Evolutionary conservation across 2,329 filamentous ascomycete genomes (phyloP), one percentile per base, ranked within the genome.

Genomic region (Lithohypha guttulata): DNA sequence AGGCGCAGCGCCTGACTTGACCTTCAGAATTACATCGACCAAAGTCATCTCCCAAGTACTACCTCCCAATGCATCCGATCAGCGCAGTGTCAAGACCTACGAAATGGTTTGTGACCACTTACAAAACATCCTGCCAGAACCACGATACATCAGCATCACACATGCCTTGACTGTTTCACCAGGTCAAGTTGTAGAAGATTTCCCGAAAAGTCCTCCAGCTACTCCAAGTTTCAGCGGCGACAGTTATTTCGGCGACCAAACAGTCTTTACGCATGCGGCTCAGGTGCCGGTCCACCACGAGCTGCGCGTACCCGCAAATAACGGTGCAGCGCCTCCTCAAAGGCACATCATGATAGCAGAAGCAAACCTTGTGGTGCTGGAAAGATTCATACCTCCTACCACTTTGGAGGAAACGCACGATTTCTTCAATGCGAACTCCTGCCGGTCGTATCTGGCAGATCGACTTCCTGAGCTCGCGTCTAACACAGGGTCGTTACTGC

Each of bases 311-410:
- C 55, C 68, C 10, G 20, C 7, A 26, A 2, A 13, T 4, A 2
- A 4, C 6, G 20, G 17, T 19, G 10, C 19, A 9, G 15, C 19
- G 8, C 13, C 37, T 3, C 14, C 37, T 11, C 2, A 66, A 77
- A 29, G 75, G 77, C 1, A 70, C 73, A 4, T 75, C 75, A 1
- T 67, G 66, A 21, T 10, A 9, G 35, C 35, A 13, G 74, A 69
- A 34, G 71, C 79, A 44, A 67, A 78, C 39, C 60, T 79, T 27
- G 72, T 74, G 2, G 63, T 79, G 9, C 64, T 79, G 3, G 76
- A 80, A 56, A 70, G 76, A 25, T 79, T 77, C 54, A 73, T 80
- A n/a, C 76, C 76, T 13, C 75, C 76, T 2, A 68, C 73, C 1
- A 75, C 68, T 15, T 52, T 60, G 1, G 66, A 72, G 48, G 76